Percentiles rank a stretch among this genome's conserved stretches.
Evolutionary conservation across 768 basidiomycete genomes (phyloP).

Genomic region (Mycena pura): DNA sequence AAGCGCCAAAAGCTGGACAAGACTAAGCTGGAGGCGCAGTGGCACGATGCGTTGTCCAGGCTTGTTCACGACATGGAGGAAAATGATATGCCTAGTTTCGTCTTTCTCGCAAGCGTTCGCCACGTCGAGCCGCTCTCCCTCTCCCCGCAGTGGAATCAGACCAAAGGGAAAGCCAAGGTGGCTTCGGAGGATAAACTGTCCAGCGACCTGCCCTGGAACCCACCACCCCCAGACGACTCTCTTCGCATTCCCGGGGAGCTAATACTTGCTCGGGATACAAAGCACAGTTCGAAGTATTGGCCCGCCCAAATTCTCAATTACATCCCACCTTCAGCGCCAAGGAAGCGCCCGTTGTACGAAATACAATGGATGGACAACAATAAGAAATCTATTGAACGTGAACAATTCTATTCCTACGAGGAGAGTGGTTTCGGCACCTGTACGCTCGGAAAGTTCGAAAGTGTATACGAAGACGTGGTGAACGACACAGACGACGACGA

Average conservation of each 20-base stretch:
- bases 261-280: conserved; percentile 57
- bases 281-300: conserved; percentile 58
- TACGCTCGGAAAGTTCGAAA: conserved; percentile 65
- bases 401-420: conserved; percentile 62
- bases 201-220: conserved; percentile 38
- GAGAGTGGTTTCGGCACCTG: conserved; percentile 71
- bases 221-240: conserved; percentile 53
- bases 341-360: conserved; percentile 52
- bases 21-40: conserved; percentile 43
- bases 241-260: conserved; percentile 73
- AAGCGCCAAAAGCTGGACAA: conserved; percentile 52
- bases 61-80: conserved; percentile 54
- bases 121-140: not conserved
- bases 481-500: conserved; percentile 44
- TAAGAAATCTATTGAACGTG: conserved; percentile 47
- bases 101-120: conserved; percentile 30
- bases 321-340: conserved; percentile 46
- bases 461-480: conserved; percentile 46
- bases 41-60: conserved; percentile 55
- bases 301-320: conserved; percentile 67
- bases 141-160: conserved; percentile 23
- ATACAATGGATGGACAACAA: conserved; percentile 67
- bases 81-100: conserved; percentile 56
- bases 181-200: conserved; percentile 19
- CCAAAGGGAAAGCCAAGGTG: conserved; percentile 23